A percentile compares a stretch with the other conserved stretches of the same genome.
These are phyloP conservation scores for Tolypocladium tropicale DNA, from an alignment of 2,329 filamentous ascomycete genomes.

Conservation along the genomic window DNA sequence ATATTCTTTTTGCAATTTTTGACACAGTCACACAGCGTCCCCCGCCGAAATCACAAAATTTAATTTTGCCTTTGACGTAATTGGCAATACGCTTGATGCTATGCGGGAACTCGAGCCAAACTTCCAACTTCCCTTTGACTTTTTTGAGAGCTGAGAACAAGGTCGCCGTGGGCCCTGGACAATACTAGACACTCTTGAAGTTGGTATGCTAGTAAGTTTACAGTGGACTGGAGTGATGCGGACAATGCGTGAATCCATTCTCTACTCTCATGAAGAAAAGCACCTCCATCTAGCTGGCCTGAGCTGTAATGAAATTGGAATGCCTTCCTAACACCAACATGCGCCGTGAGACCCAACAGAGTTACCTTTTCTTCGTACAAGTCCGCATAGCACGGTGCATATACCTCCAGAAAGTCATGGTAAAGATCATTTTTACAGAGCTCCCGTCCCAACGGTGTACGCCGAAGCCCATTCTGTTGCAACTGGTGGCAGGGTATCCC, in stretches of 20 bases:
- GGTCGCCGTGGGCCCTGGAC: no score
- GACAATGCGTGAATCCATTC: not conserved
- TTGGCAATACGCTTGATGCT: conserved; percentile 5
- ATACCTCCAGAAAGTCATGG: no score
- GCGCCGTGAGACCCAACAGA: not conserved
- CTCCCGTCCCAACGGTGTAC: not conserved
- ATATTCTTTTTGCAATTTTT: not conserved
- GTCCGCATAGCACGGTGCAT: no score
- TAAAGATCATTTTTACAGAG: no score
- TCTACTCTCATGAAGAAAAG: not conserved
- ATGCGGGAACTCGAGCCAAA: conserved; percentile 9
- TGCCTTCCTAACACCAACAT: not conserved
- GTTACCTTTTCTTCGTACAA: no score
- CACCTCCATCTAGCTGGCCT: not conserved
- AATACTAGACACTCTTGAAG: no score
- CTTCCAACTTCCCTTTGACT: conserved; percentile 9
- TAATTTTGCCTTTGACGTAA: conserved; percentile 12
- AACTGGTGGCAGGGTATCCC: not conserved
- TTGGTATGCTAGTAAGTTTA: no score
- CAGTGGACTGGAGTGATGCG: not conserved
- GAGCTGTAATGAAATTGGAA: not conserved
- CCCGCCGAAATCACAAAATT: not conserved
- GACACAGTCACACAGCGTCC: not conserved
- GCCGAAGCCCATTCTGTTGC: not conserved
- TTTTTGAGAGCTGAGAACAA: conserved; percentile 12